phyloP scores from a whole-genome alignment of 805 yeast species.

The Sugiyamaella mastotermitis region DNA sequence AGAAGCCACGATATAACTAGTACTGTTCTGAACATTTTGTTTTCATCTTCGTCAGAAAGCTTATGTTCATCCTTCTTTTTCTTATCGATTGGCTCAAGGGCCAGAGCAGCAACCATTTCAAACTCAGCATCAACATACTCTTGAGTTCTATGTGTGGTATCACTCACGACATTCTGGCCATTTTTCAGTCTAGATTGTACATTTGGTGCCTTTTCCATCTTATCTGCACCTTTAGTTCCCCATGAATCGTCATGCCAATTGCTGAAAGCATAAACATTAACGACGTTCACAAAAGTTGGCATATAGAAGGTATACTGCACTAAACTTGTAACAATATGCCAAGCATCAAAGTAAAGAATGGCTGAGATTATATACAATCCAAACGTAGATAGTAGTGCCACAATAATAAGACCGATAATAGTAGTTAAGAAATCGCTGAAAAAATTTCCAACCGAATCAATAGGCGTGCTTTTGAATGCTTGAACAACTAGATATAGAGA shows the following conservation, averaged over 20 bases:
- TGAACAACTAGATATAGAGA: slow-evolving; percentile 52
- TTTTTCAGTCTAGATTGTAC: slow-evolving; percentile 44
- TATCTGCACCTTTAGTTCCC: slow-evolving; percentile 66
- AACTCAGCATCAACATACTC: slow-evolving; percentile 50
- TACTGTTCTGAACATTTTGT: slow-evolving; percentile 36
- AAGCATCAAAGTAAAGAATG: slow-evolving; percentile 55
- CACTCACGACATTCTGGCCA: slow-evolving; percentile 48
- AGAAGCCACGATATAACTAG: slow-evolving; percentile 34
- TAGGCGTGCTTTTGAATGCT: slow-evolving; percentile 37
- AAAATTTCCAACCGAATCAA: slow-evolving; percentile 23
- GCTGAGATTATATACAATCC: slow-evolving; percentile 56
- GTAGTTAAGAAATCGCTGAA: slow-evolving; percentile 33
- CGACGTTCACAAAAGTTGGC: slow-evolving; percentile 37
- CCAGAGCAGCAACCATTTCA: slow-evolving; percentile 42
- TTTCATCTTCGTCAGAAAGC: slow-evolving; percentile 30
- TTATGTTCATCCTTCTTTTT: slow-evolving; percentile 29
- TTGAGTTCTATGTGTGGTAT: slow-evolving; percentile 40
- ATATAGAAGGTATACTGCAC: slow-evolving; percentile 30
- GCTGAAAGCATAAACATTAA: slow-evolving; percentile 63
- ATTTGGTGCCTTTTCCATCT: slow-evolving; percentile 47
- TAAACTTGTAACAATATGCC: slow-evolving; percentile 58
- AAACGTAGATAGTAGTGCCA: slow-evolving; percentile 55
- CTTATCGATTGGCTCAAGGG: slow-evolving; percentile 43
- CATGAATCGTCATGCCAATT: slow-evolving; percentile 67
- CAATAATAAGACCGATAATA: slow-evolving; percentile 50